Evolutionary conservation across 805 yeast species (phyloP).

Genomic region (Yarrowia divulgata): DNA sequence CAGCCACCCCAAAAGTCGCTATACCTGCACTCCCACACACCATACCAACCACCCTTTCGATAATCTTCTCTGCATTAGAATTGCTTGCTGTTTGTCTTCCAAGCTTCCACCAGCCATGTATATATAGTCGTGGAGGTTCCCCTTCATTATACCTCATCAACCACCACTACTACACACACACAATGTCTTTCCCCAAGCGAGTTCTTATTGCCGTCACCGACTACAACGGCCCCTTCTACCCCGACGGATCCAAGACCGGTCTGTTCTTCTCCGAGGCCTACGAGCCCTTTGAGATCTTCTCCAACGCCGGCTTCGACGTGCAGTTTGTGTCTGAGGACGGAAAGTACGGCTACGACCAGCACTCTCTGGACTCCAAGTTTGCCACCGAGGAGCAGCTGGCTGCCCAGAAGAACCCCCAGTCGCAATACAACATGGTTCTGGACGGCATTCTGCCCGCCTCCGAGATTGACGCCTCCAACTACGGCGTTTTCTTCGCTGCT

Average conservation of each 20-base stretch:
- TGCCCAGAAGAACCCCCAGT: conserved; percentile 52
- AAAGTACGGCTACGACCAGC: conserved; percentile 63
- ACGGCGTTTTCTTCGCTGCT: conserved; percentile 63
- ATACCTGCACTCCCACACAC: background rate
- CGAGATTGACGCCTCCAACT: conserved; percentile 54
- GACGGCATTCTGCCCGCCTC: conserved; percentile 46
- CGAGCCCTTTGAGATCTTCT: conserved; percentile 63
- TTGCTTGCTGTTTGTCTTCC: conserved; percentile 10
- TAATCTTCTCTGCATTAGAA: conserved; percentile 20
- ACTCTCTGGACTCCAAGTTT: conserved; percentile 56
- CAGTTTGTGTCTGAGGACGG: conserved; percentile 68
- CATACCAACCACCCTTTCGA: background rate
- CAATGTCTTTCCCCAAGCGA: conserved; percentile 38
- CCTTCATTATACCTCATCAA: background rate
- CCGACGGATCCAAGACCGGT: conserved; percentile 68
- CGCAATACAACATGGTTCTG: conserved; percentile 54
- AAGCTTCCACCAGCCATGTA: background rate
- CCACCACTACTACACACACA: background rate
- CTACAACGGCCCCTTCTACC: conserved; percentile 55
- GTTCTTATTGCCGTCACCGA: conserved; percentile 43
- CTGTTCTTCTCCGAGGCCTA: conserved; percentile 64
- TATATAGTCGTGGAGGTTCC: background rate
- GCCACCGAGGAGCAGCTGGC: conserved; percentile 56
- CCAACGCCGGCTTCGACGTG: conserved; percentile 59
- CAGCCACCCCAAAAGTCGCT: too few species aligned